Percentiles rank a stretch among this genome's conserved stretches.
These are phyloP conservation scores for Peterozyma toletana DNA, from an alignment of 805 yeast species.

Conservation along the genomic window DNA sequence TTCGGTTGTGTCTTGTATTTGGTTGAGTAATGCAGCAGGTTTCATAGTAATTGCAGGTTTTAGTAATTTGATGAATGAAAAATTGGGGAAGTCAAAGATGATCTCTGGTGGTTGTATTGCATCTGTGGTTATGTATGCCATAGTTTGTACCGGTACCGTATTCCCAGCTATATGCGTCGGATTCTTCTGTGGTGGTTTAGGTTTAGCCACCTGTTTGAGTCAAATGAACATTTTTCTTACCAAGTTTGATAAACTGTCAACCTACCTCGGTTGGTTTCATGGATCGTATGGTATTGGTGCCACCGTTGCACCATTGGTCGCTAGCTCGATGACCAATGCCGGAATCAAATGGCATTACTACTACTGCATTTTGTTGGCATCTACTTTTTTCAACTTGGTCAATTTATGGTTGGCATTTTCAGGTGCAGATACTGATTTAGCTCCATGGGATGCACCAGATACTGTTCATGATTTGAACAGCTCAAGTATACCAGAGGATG, in stretches of 20 bases:
- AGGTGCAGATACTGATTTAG: conserved; percentile 38
- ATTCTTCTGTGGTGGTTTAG: conserved; percentile 53
- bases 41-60: conserved; percentile 41
- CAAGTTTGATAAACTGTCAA: conserved; percentile 44
- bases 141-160: conserved; percentile 39
- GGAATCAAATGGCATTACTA: conserved; percentile 49
- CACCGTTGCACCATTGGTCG: conserved; percentile 58
- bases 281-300: conserved; percentile 72
- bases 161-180: conserved; percentile 43
- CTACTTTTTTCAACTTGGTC: conserved; percentile 26
- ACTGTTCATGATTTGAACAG: conserved; percentile 6
- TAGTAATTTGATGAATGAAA: conserved; percentile 34
- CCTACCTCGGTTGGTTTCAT: conserved; percentile 54
- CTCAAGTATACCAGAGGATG: conserved; percentile 3
- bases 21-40: conserved; percentile 55
- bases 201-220: conserved; percentile 40
- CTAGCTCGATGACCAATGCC: conserved; percentile 42
- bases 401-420: conserved; percentile 36
- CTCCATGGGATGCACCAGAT: conserved; percentile 25
- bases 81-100: conserved; percentile 33
- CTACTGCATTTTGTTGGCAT: conserved; percentile 40
- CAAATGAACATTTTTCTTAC: conserved; percentile 47
- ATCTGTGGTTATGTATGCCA: conserved; percentile 32
- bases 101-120: conserved; percentile 29
- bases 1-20: conserved; percentile 47